Base-by-base conservation (phyloP, 495 filamentous ascomycete species). In the Tuber microsphaerosporum region DNA sequence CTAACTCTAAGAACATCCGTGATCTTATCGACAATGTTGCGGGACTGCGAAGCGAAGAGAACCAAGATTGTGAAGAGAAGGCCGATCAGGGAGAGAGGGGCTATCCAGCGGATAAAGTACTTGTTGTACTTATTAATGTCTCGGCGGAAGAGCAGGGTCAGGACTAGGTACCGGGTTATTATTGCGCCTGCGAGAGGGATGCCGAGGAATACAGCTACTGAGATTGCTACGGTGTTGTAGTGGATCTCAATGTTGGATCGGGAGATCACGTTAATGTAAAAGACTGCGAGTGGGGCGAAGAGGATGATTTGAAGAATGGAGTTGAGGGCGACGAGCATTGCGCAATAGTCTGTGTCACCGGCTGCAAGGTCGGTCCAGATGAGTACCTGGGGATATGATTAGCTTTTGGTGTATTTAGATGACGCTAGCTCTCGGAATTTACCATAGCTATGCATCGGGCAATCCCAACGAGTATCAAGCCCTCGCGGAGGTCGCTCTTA, bases 371-470 rank as follows among this genome's bases (percentile, higher is more conserved):
- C 88, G 0, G 89, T 94, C 92, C 92, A 94, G 71, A 94, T 89
- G 1, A 95, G 84, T 2, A 92, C 90, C 90, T 90, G 43, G 20
- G 8, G 45, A 43, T 39, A 31, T 51, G 69, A 70, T 78, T n/a
- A 78, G 46, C 71, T 70, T 68, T 37, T 26, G n/a, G 16, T 26
- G 26, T 5, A 71, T 41, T 44, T 37, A 4, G 26, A 37, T 31
- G 41, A 44, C 37, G 39, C 20, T 71, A 75, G 34, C 20, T 51
- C 12, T 39, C 34, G 20, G 56, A 43, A 83, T 84, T 74, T 82
- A 92, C 92, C 92, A 94, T 95, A 70, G 92, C 92, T 75, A 95
- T 94, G 79, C 92, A 95, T 31, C 92, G 83, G 14, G 90, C 92
- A 10, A 95, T 76, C 0, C 92, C 92, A 0, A 95, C 92, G 8